phyloP scores from a whole-genome alignment of 257 asterid genomes.

The Fraxinus pennsylvanica region DNA sequence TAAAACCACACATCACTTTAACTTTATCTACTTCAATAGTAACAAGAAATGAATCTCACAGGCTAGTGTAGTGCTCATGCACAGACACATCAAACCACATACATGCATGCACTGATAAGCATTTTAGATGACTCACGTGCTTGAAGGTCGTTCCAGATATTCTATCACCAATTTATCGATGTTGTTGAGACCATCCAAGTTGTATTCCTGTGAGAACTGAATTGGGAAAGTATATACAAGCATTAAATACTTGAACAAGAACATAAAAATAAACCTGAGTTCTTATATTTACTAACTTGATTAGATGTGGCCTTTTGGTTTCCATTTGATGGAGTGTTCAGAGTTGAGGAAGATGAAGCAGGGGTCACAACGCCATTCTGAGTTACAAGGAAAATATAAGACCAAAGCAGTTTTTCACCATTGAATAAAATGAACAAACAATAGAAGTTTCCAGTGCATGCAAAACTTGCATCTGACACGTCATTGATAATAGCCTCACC shows the following conservation, averaged over 20 bases:
- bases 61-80: background rate
- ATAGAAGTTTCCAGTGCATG: constrained; percentile 9
- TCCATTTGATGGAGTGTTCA: constrained; percentile 35
- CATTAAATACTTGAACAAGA: constrained; percentile 6
- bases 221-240: background rate
- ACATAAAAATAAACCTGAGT: background rate
- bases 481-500: background rate
- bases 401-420: constrained; percentile 7
- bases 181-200: constrained; percentile 65
- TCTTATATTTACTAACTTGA: constrained; percentile 49
- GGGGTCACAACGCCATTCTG: constrained; percentile 45
- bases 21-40: background rate
- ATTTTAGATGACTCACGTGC: constrained; percentile 47
- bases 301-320: constrained; percentile 37
- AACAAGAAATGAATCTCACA: background rate
- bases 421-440: background rate
- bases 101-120: background rate
- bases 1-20: background rate
- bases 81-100: background rate
- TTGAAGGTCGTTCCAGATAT: constrained; percentile 61
- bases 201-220: constrained; percentile 47
- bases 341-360: constrained; percentile 30
- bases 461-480: constrained; percentile 18
- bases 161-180: constrained; percentile 67
- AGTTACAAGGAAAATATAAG: constrained; percentile 21